These are phyloP conservation scores for Smithsoniella earleae DNA, from an alignment of 163 green algal species.

Conservation along the genomic window DNA sequence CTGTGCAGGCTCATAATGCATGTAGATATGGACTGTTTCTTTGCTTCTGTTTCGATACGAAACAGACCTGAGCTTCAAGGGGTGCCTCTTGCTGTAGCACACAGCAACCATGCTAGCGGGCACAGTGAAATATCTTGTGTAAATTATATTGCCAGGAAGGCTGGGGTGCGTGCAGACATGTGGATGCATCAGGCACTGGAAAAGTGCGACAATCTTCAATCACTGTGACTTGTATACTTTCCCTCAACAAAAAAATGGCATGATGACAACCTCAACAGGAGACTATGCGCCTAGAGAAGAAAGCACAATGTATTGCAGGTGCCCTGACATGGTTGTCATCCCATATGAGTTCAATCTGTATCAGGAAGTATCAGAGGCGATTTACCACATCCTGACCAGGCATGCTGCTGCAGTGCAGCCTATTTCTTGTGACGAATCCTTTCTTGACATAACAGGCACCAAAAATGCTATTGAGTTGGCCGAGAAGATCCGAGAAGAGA, in stretches of 20 bases:
- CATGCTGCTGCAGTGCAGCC: slow-evolving; percentile 63
- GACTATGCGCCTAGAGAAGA: too few relatives aligned
- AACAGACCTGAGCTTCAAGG: slow-evolving; percentile 58
- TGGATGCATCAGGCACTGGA: slow-evolving; percentile 70
- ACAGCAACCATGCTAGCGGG: slow-evolving; percentile 60
- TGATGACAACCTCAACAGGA: too few relatives aligned
- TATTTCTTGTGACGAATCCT: slow-evolving; percentile 91
- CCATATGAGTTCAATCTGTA: slow-evolving; percentile 95
- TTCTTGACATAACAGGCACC: slow-evolving; percentile 68
- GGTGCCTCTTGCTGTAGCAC: slow-evolving; percentile 77
- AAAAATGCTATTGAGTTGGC: slow-evolving; percentile 46
- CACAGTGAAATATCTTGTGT: slow-evolving; percentile 45
- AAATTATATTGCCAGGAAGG: slow-evolving; percentile 52
- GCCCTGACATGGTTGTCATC: slow-evolving; percentile 79
- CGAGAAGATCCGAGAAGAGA: slow-evolving; percentile 45
- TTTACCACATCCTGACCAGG: slow-evolving; percentile 72
- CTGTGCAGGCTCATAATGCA: slow-evolving; percentile 64
- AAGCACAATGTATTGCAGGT: slow-evolving; percentile 41
- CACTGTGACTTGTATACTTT: too few relatives aligned
- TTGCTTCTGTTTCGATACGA: slow-evolving; percentile 67
- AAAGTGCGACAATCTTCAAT: slow-evolving; percentile 29
- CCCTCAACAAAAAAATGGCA: too few relatives aligned
- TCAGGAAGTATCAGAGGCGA: slow-evolving; percentile 59
- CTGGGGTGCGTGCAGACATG: slow-evolving; percentile 74
- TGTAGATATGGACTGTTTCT: slow-evolving; percentile 99